Base-by-base conservation (phyloP, 805 yeast genomes). In the Candida pseudoglaebosa region DNA sequence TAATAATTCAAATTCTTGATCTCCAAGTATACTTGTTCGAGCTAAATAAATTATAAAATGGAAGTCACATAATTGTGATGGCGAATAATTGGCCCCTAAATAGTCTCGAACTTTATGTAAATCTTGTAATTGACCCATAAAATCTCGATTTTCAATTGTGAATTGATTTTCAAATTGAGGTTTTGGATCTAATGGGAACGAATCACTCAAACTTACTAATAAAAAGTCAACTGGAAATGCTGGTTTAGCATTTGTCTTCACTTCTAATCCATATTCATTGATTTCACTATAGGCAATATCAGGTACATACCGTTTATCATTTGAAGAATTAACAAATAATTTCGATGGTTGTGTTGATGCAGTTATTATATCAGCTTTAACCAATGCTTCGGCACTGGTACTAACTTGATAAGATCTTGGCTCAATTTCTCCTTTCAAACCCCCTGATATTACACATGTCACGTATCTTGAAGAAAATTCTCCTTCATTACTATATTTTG, bases 401-500 rank as follows among this genome's bases (percentile, higher is more conserved):
- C 95, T 82, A 0, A 88, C 96, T 60, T 93, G 99, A 60, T 90
- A 93, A 28, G 95, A 77, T 13, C 84, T 70, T 3, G 95, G 84
- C 53, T 91, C 99, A 53, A 93, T 91, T 45, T 91, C 95, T 16
- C 95, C 93, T 35, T 78, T 63, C 10, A 72, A 56, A 46, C 95
- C 95, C n/a, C 99, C 99, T 1, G 95, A 78, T 2, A 93, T 73
- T 16, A 89, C 91, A 64, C 97, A 90, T 1, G 98, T 91, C 14
- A 90, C 91, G 57, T 88, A 93, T 54, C 88, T 87, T 6, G 97
- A 89, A 12, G 96, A 84, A 57, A 77, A 93, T 19, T 54, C 50
- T 2, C 88, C 86, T 7, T 74, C 59, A 20, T 73, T 77, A 19
- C 84, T 72, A 73, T 79, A 82, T 49, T 77, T 78, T 28, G 86